phyloP scores from a whole-genome alignment of 2,329 filamentous ascomycete species.

The Didymosphaeria variabile region DNA sequence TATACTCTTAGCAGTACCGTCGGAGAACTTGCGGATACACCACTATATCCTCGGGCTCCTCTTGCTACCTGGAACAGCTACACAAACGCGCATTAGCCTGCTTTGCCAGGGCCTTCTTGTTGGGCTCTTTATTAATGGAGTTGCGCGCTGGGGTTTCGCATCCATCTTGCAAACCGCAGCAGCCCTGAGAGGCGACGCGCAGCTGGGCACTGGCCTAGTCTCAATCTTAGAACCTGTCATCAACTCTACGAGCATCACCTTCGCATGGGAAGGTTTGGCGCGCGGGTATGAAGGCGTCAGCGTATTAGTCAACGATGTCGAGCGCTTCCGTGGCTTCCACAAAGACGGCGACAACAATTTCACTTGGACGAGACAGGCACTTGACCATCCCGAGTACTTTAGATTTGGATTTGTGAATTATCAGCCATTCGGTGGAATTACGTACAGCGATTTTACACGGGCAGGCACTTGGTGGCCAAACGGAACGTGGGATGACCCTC shows the following conservation, averaged over 20 bases:
- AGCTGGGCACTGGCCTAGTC: conserved; percentile 67
- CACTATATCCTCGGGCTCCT: conserved; percentile 92
- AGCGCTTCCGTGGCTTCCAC: conserved; percentile 74
- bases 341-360: conserved; percentile 65
- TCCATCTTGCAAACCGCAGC: conserved; percentile 82
- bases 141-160: conserved; percentile 93
- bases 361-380: conserved; percentile 64
- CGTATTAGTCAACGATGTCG: conserved; percentile 85
- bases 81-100: conserved; percentile 87
- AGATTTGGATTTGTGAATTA: conserved; percentile 47
- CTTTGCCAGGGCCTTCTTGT: conserved; percentile 89
- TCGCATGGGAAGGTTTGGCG: conserved; percentile 55
- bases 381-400: conserved; percentile 43
- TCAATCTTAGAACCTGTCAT: conserved; percentile 45
- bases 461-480: conserved; percentile 44
- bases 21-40: conserved; percentile 88
- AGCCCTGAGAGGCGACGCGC: conserved; percentile 67
- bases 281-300: conserved; percentile 76
- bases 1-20: conserved; percentile 76
- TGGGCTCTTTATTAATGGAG: conserved; percentile 91
- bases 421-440: conserved; percentile 37
- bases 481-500: conserved; percentile 42
- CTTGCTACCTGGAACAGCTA: conserved; percentile 84
- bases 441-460: conserved; percentile 46
- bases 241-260: conserved; percentile 57